These are phyloP conservation scores for Hirsutella thompsonii DNA, from an alignment of 2,329 filamentous ascomycete genomes.

Conservation along the genomic window DNA sequence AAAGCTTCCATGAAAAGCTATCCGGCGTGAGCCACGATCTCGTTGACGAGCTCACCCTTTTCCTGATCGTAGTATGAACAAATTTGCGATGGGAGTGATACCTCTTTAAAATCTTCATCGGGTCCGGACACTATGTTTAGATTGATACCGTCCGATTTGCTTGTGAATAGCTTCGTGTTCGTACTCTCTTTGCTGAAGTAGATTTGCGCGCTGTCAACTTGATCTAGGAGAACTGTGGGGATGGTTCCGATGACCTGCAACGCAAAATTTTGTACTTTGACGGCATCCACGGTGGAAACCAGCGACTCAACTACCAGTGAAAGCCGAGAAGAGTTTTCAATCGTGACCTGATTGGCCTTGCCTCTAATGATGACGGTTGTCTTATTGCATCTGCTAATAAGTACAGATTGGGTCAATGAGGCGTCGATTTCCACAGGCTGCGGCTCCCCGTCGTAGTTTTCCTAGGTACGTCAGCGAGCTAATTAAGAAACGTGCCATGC, in stretches of 20 bases:
- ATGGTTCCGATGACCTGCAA: conserved; percentile 80
- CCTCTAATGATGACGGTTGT: conserved; percentile 79
- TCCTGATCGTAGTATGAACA: conserved; percentile 57
- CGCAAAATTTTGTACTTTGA: conserved; percentile 90
- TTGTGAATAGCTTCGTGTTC: conserved; percentile 72
- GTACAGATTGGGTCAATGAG: conserved; percentile 71
- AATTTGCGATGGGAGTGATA: conserved; percentile 81
- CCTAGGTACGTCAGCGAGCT: conserved; percentile 32
- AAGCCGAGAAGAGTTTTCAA: conserved; percentile 78
- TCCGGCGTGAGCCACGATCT: conserved; percentile 92
- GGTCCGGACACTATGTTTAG: conserved; percentile 62
- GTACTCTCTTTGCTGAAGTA: conserved; percentile 76
- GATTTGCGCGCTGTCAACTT: conserved; percentile 79
- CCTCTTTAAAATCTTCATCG: conserved; percentile 75
- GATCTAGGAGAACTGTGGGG: conserved; percentile 82
- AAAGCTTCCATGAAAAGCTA: conserved; percentile 24
- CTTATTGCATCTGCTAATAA: conserved; percentile 86
- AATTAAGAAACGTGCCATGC: background rate
- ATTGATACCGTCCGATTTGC: conserved; percentile 80
- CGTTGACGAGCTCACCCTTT: conserved; percentile 67
- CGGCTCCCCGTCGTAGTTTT: conserved; percentile 74
- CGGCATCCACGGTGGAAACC: conserved; percentile 83
- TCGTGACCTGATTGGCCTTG: conserved; percentile 92
- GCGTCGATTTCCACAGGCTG: conserved; percentile 72
- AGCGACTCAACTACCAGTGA: conserved; percentile 82